Conservation (phyloP, 2,329 filamentous ascomycete genomes). For the Didymella pinodella region DNA sequence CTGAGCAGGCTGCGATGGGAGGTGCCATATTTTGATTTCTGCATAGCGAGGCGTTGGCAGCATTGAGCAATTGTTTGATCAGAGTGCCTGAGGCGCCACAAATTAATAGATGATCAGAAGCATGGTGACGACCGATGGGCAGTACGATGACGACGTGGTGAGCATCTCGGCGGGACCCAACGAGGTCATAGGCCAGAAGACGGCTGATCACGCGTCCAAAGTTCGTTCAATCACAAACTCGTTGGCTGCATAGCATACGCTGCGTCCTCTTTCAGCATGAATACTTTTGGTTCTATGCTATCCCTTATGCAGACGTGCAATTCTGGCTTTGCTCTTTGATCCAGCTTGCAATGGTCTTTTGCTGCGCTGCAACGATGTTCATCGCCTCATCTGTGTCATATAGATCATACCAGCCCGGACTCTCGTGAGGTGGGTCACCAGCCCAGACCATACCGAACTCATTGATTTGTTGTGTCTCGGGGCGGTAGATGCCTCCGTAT, state of each 20-base stretch:
- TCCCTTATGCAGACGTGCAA: conserved; percentile 3
- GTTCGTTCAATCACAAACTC: background rate
- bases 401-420: conserved; percentile 52
- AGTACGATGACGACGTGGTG: background rate
- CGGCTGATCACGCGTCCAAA: background rate
- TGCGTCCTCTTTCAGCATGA: too few relatives aligned
- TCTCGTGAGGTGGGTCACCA: conserved; percentile 52
- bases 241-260: background rate
- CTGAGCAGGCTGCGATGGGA: background rate
- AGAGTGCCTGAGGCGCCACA: background rate
- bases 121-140: background rate
- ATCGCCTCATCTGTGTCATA: conserved; percentile 52
- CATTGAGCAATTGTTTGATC: background rate
- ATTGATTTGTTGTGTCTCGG: conserved; percentile 50
- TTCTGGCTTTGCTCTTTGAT: conserved; percentile 31
- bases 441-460: conserved; percentile 54
- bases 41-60: conserved; percentile 19
- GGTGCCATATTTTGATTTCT: background rate
- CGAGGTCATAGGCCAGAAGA: background rate
- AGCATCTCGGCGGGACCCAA: background rate
- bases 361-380: conserved; percentile 48
- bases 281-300: background rate
- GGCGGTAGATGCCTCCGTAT: conserved; percentile 51
- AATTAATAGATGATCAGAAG: background rate
- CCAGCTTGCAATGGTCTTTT: conserved; percentile 42